Evolutionary conservation across 2,329 filamentous ascomycete species (phyloP), one percentile per base, ranked within the genome.

Genomic region (Coniochaeta hoffmannii): DNA sequence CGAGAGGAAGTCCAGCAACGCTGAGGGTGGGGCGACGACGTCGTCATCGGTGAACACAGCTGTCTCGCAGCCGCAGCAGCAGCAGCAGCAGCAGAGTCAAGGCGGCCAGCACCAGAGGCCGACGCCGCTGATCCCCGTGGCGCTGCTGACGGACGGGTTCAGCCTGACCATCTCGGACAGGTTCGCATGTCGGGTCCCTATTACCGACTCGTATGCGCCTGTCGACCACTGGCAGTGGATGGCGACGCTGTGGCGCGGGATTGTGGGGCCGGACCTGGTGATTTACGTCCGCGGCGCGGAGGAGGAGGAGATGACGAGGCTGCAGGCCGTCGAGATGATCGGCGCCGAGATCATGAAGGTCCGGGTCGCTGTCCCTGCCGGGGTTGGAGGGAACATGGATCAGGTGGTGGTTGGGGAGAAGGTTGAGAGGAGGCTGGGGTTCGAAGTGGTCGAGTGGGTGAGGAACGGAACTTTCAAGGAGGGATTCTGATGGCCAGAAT

Each of bases 141-240:
- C 91, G 3, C 75, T 97, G 19, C 76, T 96, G 28, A 85, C 87
- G 1, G 81, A 72, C n/a, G 83, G 88, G 22, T 97, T 90, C 70
- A 90, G 90, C 58, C 81, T 97, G 38, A 88, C 86, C 12, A 81
- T 87, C 0, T 87, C 89, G 1, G 89, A 97, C 67, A 76, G 78
- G 50, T 93, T 87, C 67, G 88, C 91, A 1, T 83, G 82, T 55
- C 76, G 79, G 14, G 84, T 92, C 44, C 87, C 88, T 1, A 90
- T 95, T 61, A 75, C 79, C 17, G 91, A 96, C 66, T 77, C 80
- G 7, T 96, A 95, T 68, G 81, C 84, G 15, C 85, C 89, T 0
- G 80, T 88, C n/a, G 91, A 96, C 64, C 93, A 97, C 72, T 97
- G 93, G 91, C 89, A 95, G 69, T 97, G 93, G 93, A 90, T 94